A percentile compares a stretch with the other conserved stretches of the same genome.
Evolutionary conservation across 2,329 filamentous ascomycete species (phyloP).

Genomic region (Fusarium oxysporum): DNA sequence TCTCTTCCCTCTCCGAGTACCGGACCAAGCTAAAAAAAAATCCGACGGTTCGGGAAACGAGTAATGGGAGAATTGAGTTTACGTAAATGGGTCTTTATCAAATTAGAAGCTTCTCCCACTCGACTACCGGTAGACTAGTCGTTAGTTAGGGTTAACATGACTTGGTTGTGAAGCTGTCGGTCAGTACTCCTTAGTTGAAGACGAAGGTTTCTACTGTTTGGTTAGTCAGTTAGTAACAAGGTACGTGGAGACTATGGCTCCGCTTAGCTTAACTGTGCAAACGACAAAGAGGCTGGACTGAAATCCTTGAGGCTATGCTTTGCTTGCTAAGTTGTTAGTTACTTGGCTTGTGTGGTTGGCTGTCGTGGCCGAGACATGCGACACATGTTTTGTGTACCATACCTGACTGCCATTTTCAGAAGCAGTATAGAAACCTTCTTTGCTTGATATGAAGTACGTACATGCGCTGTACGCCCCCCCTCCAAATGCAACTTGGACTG

Average conservation of each 20-base stretch:
- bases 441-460: constrained; percentile 3
- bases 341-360: neutral
- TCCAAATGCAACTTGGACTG: constrained; percentile 1
- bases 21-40: constrained; percentile 11
- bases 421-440: constrained; percentile 18
- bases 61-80: constrained; percentile 25
- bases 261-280: constrained; percentile 3
- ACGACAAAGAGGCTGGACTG: neutral
- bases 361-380: constrained; percentile 1
- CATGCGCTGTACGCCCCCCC: constrained; percentile 16
- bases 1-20: constrained; percentile 15
- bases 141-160: constrained; percentile 5
- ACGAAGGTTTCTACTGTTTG: neutral
- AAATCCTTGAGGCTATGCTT: constrained; percentile 1
- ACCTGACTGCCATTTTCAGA: constrained; percentile 10
- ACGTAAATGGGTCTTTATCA: constrained; percentile 22
- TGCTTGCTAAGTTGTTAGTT: neutral
- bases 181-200: constrained; percentile 12
- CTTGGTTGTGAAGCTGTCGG: constrained; percentile 10
- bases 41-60: constrained; percentile 7
- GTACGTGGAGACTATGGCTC: neutral
- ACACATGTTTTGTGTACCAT: neutral
- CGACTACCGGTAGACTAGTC: neutral
- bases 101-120: constrained; percentile 6
- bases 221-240: neutral